Base-by-base conservation (phyloP, 1,284 basidiomycete genomes). In the Gyrodon tennesseensis region DNA sequence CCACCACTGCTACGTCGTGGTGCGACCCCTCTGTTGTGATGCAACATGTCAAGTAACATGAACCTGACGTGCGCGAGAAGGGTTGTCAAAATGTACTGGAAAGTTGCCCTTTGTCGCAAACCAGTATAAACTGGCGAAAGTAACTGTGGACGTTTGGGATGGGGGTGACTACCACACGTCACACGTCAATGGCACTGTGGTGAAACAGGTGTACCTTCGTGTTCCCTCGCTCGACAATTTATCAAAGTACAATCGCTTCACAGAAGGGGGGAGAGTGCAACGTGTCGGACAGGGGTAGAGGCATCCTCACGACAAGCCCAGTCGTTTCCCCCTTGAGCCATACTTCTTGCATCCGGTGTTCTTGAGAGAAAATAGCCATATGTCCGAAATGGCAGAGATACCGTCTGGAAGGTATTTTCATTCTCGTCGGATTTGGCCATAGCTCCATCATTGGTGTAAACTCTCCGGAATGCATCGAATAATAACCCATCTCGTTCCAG, bases 91-190 rank as follows among this genome's bases (percentile, higher is more conserved):
- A 43, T 21, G 89, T 88, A 39, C 37, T 82, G n/a, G 84, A 77
- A 19, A 92, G 79, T 75, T 84, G 87, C 16, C 89, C 89, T 75
- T 82, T 81, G 74, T 92, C 92, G 91, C 91, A 92, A 43, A 85
- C 85, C 84, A 90, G 91, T 52, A 91, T 85, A 71, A 92, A 93
- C 77, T 91, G 92, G 71, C 86, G 87, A 73, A 92, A 92, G 73
- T 92, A 91, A 72, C 90, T 91, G 73, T 66, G 67, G 12, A 13
- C 11, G 40, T 25, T 41, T 19, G 31, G 54, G 34, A 19, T 9
- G 29, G 58, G 37, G 31, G n/a, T 40, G 11, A 27, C 51, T 7
- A 25, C 23, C n/a, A n/a, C n/a, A n/a, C n/a, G n/a, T n/a, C 56
- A 51, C 12, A 44, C 7, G 54, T 64, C 65, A 65, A 62, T 40